These are phyloP conservation scores for Trichoderma gracile DNA, from an alignment of 2,329 filamentous ascomycete species.

Conservation along the genomic window DNA sequence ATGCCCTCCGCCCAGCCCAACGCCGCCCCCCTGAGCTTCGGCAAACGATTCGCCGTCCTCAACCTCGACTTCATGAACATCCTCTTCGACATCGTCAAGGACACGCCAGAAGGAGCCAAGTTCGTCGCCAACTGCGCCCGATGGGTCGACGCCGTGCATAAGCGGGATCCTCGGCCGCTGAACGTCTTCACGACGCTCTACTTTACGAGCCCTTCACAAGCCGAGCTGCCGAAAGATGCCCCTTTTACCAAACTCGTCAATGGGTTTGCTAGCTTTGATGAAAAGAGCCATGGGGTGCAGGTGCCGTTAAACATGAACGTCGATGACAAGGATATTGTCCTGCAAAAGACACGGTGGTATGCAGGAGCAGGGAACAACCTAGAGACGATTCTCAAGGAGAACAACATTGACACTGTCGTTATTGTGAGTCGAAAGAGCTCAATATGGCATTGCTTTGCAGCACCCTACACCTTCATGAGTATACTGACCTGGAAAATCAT, in stretches of 20 bases:
- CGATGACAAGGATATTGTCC: conserved; percentile 39
- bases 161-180: conserved; percentile 38
- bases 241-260: conserved; percentile 38
- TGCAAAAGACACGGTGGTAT: conserved; percentile 46
- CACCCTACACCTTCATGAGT: too few species aligned
- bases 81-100: conserved; percentile 39
- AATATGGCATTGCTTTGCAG: too few species aligned
- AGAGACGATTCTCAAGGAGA: conserved; percentile 43
- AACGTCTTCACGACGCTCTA: conserved; percentile 42
- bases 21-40: conserved; percentile 12
- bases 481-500: background rate
- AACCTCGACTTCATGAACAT: conserved; percentile 45
- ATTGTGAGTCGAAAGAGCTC: conserved; percentile 35
- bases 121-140: conserved; percentile 28
- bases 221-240: conserved; percentile 38
- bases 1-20: background rate
- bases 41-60: conserved; percentile 26
- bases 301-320: conserved; percentile 39
- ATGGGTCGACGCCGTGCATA: conserved; percentile 45
- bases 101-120: conserved; percentile 36
- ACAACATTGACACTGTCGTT: conserved; percentile 45
- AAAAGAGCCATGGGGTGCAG: conserved; percentile 32
- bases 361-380: conserved; percentile 44
- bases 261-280: conserved; percentile 34
- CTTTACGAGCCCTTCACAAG: conserved; percentile 38